These are phyloP conservation scores for Mycocentrospora acerina DNA, from an alignment of 2,329 filamentous ascomycete genomes.

Conservation along the genomic window DNA sequence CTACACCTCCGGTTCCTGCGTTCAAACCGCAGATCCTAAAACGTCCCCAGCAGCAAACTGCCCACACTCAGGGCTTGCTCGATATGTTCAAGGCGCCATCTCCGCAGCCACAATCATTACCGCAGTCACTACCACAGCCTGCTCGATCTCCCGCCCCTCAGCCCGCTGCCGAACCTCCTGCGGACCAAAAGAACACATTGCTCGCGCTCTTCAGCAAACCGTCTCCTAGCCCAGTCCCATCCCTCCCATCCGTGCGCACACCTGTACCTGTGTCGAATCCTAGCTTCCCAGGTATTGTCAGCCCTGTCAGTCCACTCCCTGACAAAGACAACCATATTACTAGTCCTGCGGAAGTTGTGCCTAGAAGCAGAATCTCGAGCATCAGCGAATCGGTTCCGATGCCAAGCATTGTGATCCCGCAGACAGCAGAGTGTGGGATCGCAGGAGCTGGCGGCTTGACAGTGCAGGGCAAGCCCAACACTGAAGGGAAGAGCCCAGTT, in stretches of 20 bases:
- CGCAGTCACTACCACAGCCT: slow-evolving; percentile 3
- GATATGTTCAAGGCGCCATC: slow-evolving; percentile 17
- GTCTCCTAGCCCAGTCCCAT: slow-evolving; percentile 11
- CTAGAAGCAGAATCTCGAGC: slow-evolving; percentile 37
- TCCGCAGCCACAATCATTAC: slow-evolving; percentile 13
- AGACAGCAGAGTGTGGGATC: slow-evolving; percentile 3
- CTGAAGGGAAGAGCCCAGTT: slow-evolving; percentile 51
- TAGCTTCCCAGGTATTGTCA: slow-evolving; percentile 38
- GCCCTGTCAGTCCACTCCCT: slow-evolving; percentile 41
- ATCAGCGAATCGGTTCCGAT: slow-evolving; percentile 28
- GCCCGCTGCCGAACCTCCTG: slow-evolving; percentile 22
- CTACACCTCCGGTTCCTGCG: slow-evolving; percentile 14
- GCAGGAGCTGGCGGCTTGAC: too few relatives aligned
- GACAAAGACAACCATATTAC: slow-evolving; percentile 24
- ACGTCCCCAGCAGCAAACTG: slow-evolving; percentile 30
- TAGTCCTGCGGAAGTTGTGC: slow-evolving; percentile 30
- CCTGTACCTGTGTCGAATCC: slow-evolving; percentile 33
- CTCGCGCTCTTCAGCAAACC: slow-evolving; percentile 42
- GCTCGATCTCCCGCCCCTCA: slow-evolving; percentile 5
- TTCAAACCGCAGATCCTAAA: slow-evolving; percentile 42
- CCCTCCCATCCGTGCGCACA: slow-evolving; percentile 15
- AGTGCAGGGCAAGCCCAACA: slow-evolving; percentile 5
- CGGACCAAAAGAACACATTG: slow-evolving; percentile 37
- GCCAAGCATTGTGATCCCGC: slow-evolving; percentile 22
- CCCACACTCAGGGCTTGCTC: slow-evolving; percentile 22